Evolutionary conservation across 805 yeast genomes (phyloP), one percentile per base, ranked within the genome.

Genomic region (Hanseniaspora taiwanica): DNA sequence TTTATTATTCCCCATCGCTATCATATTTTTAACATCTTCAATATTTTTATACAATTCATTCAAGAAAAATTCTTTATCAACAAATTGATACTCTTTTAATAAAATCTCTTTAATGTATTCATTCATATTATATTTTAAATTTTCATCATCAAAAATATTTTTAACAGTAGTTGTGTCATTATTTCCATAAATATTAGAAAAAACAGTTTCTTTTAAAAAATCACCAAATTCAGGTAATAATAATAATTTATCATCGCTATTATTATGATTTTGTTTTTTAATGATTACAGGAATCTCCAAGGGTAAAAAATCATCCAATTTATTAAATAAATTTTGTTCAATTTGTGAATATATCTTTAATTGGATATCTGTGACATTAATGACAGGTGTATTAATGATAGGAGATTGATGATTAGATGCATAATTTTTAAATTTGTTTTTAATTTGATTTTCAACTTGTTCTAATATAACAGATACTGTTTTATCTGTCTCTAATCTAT

Each of bases 141-240:
- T 38, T 3, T 13, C 37, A 25, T 25, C 38, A 36, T n/a, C n/a
- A n/a, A n/a, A n/a, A n/a, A n/a, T n/a, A n/a, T n/a, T n/a, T n/a
- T n/a, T n/a, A n/a, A n/a, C n/a, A n/a, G n/a, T n/a, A n/a, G n/a
- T n/a, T n/a, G n/a, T n/a, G n/a, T n/a, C n/a, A n/a, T n/a, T n/a
- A n/a, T n/a, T n/a, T n/a, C n/a, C n/a, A n/a, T n/a, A n/a, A n/a
- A n/a, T n/a, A n/a, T n/a, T n/a, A 37, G 13, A 17, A 25, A 36
- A 44, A 6, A 51, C 36, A 12, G 53, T 18, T 6, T 45, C 37
- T 1, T 50, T 42, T 39, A 58, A 33, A 35, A 53, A 56, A 14
- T 41, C 35, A 39, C 51, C 53, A 39, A 58, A 29, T 37, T 58
- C 62, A 2, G 62, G 62, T 12, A 58, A 50, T 18, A 58, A 49